These are phyloP conservation scores for Isoetes taiwanensis DNA, from an alignment of 75 land plant genomes.

Conservation along the genomic window DNA sequence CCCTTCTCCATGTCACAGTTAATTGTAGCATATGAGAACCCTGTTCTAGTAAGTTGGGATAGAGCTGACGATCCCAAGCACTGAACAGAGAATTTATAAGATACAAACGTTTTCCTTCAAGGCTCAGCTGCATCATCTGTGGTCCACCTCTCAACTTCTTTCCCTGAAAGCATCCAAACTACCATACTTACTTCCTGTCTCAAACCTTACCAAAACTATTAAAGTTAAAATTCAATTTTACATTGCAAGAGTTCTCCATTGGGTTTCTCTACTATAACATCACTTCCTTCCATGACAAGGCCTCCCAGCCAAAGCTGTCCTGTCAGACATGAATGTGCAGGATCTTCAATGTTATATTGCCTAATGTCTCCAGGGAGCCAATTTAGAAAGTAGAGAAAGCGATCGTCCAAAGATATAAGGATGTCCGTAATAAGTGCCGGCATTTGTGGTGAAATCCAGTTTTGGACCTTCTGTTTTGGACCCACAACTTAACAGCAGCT, in stretches of 20 bases:
- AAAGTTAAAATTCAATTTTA: too few species aligned
- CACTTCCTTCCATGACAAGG: constrained; percentile 58
- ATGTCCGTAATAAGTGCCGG: constrained; percentile 97
- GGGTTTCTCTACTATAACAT: constrained; percentile 37
- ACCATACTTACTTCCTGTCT: too few species aligned
- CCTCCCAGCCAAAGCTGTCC: constrained; percentile 95
- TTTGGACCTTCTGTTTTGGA: constrained; percentile 64
- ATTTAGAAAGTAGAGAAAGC: constrained; percentile 76
- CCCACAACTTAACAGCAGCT: too few species aligned
- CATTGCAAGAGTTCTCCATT: constrained; percentile 62
- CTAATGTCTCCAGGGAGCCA: constrained; percentile 97
- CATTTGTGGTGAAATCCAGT: constrained; percentile 93
- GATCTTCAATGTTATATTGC: constrained; percentile 94
- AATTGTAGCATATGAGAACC: background rate
- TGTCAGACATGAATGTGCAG: constrained; percentile 52
- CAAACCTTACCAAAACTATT: too few species aligned
- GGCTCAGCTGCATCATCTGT: background rate
- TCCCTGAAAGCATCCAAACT: background rate
- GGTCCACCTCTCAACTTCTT: background rate
- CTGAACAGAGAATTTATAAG: background rate
- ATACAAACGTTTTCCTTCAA: background rate
- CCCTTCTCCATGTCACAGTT: background rate
- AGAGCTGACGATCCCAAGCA: background rate
- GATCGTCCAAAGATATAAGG: constrained; percentile 89
- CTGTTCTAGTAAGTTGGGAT: background rate